Percentiles rank a stretch among this genome's conserved stretches.
Evolutionary conservation across 129 eudicot genomes (phyloP).

Genomic region (Kitagawia praeruptora): DNA sequence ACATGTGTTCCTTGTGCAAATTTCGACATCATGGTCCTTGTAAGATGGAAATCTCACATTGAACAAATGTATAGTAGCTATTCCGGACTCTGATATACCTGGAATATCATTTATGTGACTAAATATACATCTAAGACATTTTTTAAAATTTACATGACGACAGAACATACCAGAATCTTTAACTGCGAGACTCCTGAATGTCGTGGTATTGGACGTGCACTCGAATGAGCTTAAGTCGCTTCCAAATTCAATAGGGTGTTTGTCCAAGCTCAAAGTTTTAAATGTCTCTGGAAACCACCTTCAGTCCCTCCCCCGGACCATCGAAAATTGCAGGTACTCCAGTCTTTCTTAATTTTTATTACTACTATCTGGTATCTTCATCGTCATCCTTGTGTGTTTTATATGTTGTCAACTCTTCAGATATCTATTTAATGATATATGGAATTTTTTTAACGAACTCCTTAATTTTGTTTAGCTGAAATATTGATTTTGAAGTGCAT

Average conservation of each 20-base stretch:
- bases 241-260: constrained; percentile 86
- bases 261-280: constrained; percentile 66
- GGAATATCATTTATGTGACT: neutral
- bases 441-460: too few species aligned
- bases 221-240: constrained; percentile 70
- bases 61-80: too few species aligned
- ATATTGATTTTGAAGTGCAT: too few species aligned
- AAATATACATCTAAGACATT: neutral
- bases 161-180: constrained; percentile 85
- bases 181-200: constrained; percentile 62
- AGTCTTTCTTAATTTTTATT: neutral
- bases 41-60: too few species aligned
- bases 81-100: too few species aligned
- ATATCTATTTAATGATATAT: too few species aligned
- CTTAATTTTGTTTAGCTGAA: too few species aligned
- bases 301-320: constrained; percentile 51
- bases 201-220: constrained; percentile 61
- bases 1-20: too few species aligned
- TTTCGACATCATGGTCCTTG: too few species aligned
- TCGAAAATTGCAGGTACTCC: constrained; percentile 79
- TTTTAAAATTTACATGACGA: neutral
- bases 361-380: neutral
- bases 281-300: constrained; percentile 81
- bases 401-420: too few species aligned
- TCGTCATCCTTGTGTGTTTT: neutral